Conservation (phyloP, 768 basidiomycete genomes). For the Lentinula edodes region DNA sequence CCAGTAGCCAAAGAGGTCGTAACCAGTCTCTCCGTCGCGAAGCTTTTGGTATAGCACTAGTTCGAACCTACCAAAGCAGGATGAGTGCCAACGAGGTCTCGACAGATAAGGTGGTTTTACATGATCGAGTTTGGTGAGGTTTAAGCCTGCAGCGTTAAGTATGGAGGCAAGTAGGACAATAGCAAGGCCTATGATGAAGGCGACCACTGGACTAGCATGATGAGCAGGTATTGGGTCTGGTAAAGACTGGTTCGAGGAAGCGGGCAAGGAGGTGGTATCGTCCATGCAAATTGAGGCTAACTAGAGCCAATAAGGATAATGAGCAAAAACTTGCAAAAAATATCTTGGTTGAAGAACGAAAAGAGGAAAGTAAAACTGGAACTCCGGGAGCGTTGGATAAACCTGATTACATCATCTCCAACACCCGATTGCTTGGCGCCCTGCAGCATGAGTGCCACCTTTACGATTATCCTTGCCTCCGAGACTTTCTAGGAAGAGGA, state of each 20-base stretch:
- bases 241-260: conserved; percentile 4
- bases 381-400: neutral
- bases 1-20: conserved; percentile 84
- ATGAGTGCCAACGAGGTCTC: neutral
- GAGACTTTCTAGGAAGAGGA: no score
- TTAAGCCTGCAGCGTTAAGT: conserved; percentile 90
- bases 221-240: conserved; percentile 24
- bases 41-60: conserved; percentile 69
- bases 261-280: neutral
- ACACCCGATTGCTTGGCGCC: neutral
- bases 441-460: no score
- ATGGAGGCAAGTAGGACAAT: conserved; percentile 82
- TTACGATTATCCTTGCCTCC: no score
- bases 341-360: neutral
- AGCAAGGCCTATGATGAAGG: conserved; percentile 79
- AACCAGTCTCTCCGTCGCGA: conserved; percentile 72
- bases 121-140: conserved; percentile 93
- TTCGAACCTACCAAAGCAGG: conserved; percentile 47
- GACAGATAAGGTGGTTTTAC: conserved; percentile 31
- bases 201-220: conserved; percentile 52
- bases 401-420: neutral
- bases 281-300: neutral
- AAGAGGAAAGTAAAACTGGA: neutral
- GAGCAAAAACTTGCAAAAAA: neutral
- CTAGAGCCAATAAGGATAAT: neutral